Evolutionary conservation across 1,139 yeast species (phyloP).

Genomic region (Scheffersomyces stambukii): DNA sequence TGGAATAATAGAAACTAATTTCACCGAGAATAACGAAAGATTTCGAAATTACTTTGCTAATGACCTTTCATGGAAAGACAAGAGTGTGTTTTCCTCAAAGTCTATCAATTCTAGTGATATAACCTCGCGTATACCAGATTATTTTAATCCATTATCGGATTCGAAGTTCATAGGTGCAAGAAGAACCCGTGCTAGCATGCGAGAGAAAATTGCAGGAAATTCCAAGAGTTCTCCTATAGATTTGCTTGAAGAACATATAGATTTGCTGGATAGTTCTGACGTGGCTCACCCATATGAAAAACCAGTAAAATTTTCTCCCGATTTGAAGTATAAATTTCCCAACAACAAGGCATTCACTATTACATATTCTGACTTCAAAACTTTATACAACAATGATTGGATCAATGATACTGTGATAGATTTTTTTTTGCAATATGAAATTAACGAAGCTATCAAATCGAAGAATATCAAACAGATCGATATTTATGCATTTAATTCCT

Average conservation of each 20-base stretch:
- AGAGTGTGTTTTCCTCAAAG: too few relatives aligned
- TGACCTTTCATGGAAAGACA: too few relatives aligned
- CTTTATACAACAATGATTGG: slow-evolving; percentile 70
- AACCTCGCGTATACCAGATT: too few relatives aligned
- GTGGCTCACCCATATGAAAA: slow-evolving; percentile 10
- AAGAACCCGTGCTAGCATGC: neutral
- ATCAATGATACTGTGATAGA: slow-evolving; percentile 71
- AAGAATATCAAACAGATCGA: slow-evolving; percentile 18
- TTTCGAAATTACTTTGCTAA: too few relatives aligned
- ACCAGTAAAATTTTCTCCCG: slow-evolving; percentile 44
- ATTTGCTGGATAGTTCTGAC: too few relatives aligned
- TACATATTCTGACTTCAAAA: slow-evolving; percentile 58
- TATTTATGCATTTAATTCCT: slow-evolving; percentile 74
- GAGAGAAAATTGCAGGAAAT: slow-evolving; percentile 2
- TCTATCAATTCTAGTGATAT: too few relatives aligned
- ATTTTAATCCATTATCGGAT: too few relatives aligned
- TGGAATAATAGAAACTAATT: too few relatives aligned
- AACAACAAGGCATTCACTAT: slow-evolving; percentile 49
- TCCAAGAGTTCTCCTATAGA: slow-evolving; percentile 1
- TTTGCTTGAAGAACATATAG: slow-evolving; percentile 1
- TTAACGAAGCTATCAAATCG: slow-evolving; percentile 35
- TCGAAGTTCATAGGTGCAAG: too few relatives aligned
- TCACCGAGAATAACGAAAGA: too few relatives aligned
- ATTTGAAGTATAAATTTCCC: slow-evolving; percentile 45
- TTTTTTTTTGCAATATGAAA: slow-evolving; percentile 59